Base-by-base conservation (phyloP, 139 green algal genomes). In the Coelastrella sp. region DNA sequence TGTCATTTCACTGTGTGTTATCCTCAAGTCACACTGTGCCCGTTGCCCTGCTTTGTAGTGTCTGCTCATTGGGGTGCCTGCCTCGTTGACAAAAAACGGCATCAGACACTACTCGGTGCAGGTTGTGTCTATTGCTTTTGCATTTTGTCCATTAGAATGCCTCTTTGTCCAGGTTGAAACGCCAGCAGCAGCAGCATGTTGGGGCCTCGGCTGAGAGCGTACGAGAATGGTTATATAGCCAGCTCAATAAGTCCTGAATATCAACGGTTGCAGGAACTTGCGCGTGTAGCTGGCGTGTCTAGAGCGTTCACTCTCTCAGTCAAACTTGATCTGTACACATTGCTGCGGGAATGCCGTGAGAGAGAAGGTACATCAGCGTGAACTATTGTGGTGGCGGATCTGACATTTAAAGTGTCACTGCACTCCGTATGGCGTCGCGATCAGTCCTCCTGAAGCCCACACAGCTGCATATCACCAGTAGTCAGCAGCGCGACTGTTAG, bases 251-350 rank as follows among this genome's bases (percentile, higher is more conserved):
- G n/a, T 15, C 74, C 74, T 24, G 74, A 11, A 14, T 81, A 60
- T 59, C 74, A 81, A 59, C n/a, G 74, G 25, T 17, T 81, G 25
- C 74, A 81, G 58, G 74, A 81, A 19, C 27, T 81, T 15, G 74
- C 74, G 8, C 25, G 74, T 9, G 74, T 58, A n/a, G 74, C 74
- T 20, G 74, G 74, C 25, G 74, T 81, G 9, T 81, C 74, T 11
- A 58, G 74, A 59, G 74, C 74, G 12, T 81, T 81, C 74, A 81
- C 74, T 81, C 24, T 81, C 7, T 81, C 74, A 24, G 74, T 81
- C 74, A 81, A 81, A 59, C 74, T 81, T 11, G 25, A 81, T 57
- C 74, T 81, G 25, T 81, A 81, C 7, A 81, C 74, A n/a, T 20
- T 81, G 25, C 27, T 81, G 12, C 58, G 74, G 15, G 24, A 14